A percentile compares a stretch with the other conserved stretches of the same genome.
Conservation (phyloP, 2,329 filamentous ascomycete genomes). For the Gremmenia infestans region DNA sequence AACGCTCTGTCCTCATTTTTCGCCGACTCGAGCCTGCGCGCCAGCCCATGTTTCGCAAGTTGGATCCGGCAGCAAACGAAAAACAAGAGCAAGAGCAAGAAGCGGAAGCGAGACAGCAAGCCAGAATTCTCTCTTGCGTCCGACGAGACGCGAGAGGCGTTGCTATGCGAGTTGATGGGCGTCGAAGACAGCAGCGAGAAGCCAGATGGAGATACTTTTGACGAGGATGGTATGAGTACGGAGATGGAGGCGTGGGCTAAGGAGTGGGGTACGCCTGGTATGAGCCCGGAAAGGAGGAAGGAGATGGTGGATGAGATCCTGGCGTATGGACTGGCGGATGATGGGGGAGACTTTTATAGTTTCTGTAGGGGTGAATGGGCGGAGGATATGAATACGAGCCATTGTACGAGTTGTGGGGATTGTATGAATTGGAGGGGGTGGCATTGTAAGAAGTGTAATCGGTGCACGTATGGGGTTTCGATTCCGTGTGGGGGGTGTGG, state of each 20-base stretch:
- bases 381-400: not conserved
- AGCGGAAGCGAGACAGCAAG: too few relatives aligned
- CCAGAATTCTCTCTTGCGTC: not conserved
- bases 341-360: not conserved
- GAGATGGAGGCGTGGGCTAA: not conserved
- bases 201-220: not conserved
- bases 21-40: not conserved
- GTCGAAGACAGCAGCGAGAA: not conserved
- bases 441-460: not conserved
- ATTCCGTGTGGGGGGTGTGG: not conserved
- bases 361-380: not conserved
- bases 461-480: not conserved
- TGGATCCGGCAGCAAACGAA: not conserved
- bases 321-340: not conserved
- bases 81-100: not conserved
- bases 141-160: not conserved
- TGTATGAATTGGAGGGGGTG: not conserved
- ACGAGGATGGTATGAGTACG: not conserved
- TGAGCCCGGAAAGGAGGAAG: not conserved
- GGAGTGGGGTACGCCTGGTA: not conserved
- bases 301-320: not conserved
- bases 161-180: not conserved
- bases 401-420: not conserved
- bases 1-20: not conserved
- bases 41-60: not conserved